phyloP scores from a whole-genome alignment of 176 grass and related monocot species.

The Rhynchospora breviuscula region DNA sequence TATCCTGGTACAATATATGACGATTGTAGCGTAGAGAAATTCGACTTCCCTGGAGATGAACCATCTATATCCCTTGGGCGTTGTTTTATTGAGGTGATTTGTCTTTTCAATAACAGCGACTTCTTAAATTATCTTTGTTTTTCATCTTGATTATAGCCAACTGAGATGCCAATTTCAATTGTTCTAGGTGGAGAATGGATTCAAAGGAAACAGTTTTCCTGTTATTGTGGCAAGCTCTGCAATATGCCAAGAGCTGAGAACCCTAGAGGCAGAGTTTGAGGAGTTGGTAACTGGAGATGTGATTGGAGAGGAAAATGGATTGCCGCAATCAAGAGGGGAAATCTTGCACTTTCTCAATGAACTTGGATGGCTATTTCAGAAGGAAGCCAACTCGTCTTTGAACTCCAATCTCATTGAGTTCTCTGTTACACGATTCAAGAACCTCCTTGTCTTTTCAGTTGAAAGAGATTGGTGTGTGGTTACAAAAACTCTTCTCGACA shows the following conservation, averaged over 20 bases:
- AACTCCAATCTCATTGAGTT: constrained; percentile 40
- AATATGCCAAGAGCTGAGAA: constrained; percentile 73
- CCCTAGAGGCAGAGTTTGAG: constrained; percentile 73
- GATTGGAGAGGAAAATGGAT: constrained; percentile 45
- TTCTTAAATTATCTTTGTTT: background rate
- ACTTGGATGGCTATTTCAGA: constrained; percentile 97
- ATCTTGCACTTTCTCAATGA: constrained; percentile 88
- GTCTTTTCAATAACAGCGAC: background rate
- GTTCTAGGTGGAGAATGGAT: constrained; percentile 89
- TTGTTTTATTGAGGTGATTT: constrained; percentile 84
- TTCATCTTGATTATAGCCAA: constrained; percentile 23
- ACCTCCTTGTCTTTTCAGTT: constrained; percentile 74
- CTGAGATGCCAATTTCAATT: constrained; percentile 29
- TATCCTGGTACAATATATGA: constrained; percentile 98
- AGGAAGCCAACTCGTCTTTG: constrained; percentile 22
- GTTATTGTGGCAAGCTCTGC: constrained; percentile 67
- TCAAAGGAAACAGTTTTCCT: constrained; percentile 94
- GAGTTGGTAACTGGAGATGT: constrained; percentile 38
- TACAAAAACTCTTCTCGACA: constrained; percentile 73
- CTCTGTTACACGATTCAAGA: constrained; percentile 62
- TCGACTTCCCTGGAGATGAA: constrained; percentile 67
- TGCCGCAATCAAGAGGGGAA: constrained; percentile 45
- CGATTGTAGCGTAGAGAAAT: constrained; percentile 87
- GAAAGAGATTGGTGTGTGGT: constrained; percentile 84
- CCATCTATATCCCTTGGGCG: constrained; percentile 52